Evolutionary conservation across 305 asterid genomes (phyloP), one percentile per base, ranked within the genome.

Genomic region (Withania somnifera): DNA sequence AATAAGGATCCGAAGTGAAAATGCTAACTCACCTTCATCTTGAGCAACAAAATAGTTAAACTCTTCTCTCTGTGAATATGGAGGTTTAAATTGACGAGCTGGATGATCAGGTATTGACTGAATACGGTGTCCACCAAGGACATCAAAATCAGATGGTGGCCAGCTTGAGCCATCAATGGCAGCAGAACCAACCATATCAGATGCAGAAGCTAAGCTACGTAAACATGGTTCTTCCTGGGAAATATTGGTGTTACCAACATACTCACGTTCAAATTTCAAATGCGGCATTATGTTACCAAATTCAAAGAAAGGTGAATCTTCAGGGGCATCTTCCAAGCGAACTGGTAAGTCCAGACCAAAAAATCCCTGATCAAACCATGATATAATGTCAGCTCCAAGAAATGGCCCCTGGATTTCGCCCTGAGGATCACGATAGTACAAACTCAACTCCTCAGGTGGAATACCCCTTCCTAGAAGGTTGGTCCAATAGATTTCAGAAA

Each of bases 331-430:
- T 87, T 89, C 98, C 86, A 91, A 87, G 83, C 98, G 97, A 63
- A 96, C 99, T 22, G 97, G 98, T 84, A 96, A 89, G 84, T 96
- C 98, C 26, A 89, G 84, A 82, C 98, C 99, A 84, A 96, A 96
- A 88, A 94, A 96, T 19, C 99, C 99, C 87, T 96, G 98, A 68
- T 96, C 99, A 89, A 86, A 94, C 99, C 99, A 96, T 61, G 99
- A 91, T 60, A 96, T 91, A 84, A 96, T 94, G 86, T 96, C 99
- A 78, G 87, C 93, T 54, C 99, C 98, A 64, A 96, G 98, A 89
- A 96, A 96, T 82, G 99, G 99, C 51, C 99, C 99, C 87, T 96
- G 99, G 60, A 96, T 89, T 83, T 91, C 97, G 34, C 98, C 99
- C 87, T 96, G 99, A 61, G 99, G 99, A 85, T 96, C 99, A 71